Percentiles rank a stretch among this genome's conserved stretches.
Conservation (phyloP, 2,329 filamentous ascomycete genomes). For the Pseudocercospora macadamiae region DNA sequence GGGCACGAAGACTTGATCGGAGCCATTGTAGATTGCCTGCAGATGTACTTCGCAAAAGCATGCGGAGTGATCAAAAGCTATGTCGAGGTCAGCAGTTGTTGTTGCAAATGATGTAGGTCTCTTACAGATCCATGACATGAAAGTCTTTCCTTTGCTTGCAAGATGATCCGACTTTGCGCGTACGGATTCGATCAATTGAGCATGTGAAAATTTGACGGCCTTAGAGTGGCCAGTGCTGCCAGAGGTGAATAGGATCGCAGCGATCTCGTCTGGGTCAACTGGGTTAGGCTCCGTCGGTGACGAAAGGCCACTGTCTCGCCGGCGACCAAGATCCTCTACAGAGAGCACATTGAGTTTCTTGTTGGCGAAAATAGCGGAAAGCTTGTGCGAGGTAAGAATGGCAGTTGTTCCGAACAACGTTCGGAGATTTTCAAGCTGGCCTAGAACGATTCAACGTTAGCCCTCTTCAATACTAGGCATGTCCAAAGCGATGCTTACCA, state of each 20-base stretch:
- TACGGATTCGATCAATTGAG: slow-evolving; percentile 22
- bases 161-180: slow-evolving; percentile 19
- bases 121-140: slow-evolving; percentile 27
- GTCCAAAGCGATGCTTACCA: neutral
- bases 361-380: slow-evolving; percentile 19
- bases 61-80: slow-evolving; percentile 59
- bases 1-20: slow-evolving; percentile 52
- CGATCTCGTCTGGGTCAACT: slow-evolving; percentile 8
- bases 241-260: slow-evolving; percentile 29
- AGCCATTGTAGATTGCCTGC: slow-evolving; percentile 47
- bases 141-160: slow-evolving; percentile 15
- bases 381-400: slow-evolving; percentile 19
- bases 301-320: slow-evolving; percentile 11
- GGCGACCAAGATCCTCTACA: slow-evolving; percentile 14
- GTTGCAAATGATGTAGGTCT: no score
- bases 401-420: slow-evolving; percentile 17
- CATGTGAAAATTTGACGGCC: slow-evolving; percentile 26
- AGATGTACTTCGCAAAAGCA: slow-evolving; percentile 57
- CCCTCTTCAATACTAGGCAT: no score
- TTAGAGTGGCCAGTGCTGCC: slow-evolving; percentile 30
- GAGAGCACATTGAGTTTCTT: slow-evolving; percentile 21
- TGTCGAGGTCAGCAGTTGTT: no score
- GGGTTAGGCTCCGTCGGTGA: slow-evolving; percentile 6
- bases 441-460: neutral
- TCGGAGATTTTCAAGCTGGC: slow-evolving; percentile 26